Conservation (phyloP, 306 rosid species). For the Dalbergia oliveri region DNA sequence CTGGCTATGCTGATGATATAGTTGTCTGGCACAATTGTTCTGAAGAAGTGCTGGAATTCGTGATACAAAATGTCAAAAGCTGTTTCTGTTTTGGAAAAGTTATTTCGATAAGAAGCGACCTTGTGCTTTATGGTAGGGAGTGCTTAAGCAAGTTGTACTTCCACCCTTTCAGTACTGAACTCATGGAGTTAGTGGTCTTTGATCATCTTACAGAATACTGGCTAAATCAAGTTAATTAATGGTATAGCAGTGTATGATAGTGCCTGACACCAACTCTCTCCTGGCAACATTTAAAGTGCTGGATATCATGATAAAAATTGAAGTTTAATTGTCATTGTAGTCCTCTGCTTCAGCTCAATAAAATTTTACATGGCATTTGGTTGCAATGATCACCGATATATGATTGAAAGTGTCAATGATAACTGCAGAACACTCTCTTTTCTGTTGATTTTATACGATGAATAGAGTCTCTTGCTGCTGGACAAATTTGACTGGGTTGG, state of each 20-base stretch:
- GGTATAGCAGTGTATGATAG: constrained; percentile 7
- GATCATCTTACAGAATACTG: constrained; percentile 13
- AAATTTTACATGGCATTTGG: not conserved
- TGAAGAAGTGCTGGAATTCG: not conserved
- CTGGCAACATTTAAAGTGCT: constrained; percentile 1
- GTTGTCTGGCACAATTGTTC: not conserved
- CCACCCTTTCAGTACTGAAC: not conserved
- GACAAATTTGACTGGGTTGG: not conserved
- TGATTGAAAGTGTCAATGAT: too few species aligned
- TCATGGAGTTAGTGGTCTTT: not conserved
- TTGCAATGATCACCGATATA: not conserved
- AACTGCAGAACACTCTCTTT: not conserved
- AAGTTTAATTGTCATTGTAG: constrained; percentile 20
- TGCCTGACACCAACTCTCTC: not conserved
- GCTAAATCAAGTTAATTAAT: not conserved
- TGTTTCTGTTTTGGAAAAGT: constrained; percentile 8
- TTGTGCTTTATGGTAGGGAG: constrained; percentile 25
- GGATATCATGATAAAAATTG: constrained; percentile 1
- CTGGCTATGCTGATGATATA: constrained; percentile 1
- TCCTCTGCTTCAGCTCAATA: constrained; percentile 10
- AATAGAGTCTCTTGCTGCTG: constrained; percentile 15
- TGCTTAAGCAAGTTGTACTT: not conserved
- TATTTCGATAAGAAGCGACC: not conserved
- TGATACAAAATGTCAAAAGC: not conserved
- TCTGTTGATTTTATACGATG: constrained; percentile 4